These are phyloP conservation scores for Neocatenulostroma microsporum DNA, from an alignment of 2,329 filamentous ascomycete genomes.

Conservation along the genomic window DNA sequence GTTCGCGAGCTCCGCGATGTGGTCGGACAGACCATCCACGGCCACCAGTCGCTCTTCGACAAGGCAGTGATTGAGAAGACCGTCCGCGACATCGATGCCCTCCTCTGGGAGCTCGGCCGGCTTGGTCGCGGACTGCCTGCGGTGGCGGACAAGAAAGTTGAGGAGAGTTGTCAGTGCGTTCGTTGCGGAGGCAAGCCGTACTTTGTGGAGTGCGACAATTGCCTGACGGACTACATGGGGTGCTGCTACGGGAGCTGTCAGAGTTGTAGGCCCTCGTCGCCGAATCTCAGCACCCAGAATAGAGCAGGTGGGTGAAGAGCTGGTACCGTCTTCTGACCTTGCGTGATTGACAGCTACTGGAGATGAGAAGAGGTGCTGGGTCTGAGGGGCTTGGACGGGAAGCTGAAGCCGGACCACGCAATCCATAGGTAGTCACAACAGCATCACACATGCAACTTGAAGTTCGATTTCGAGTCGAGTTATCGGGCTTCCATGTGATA, in stretches of 20 bases:
- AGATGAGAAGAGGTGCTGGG: no score
- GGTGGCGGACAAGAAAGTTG: background rate
- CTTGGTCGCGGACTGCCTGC: background rate
- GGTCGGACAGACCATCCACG: constrained; percentile 20
- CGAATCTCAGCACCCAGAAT: no score
- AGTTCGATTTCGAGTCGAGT: no score
- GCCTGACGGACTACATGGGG: background rate
- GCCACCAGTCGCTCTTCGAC: constrained; percentile 17
- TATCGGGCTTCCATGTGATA: no score
- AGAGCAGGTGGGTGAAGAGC: no score
- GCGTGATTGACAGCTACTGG: no score
- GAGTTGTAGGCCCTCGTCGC: background rate
- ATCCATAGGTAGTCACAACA: no score
- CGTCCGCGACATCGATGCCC: background rate
- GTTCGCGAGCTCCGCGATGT: constrained; percentile 31
- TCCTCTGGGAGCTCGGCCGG: constrained; percentile 12
- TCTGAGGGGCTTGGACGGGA: no score
- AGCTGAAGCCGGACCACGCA: no score
- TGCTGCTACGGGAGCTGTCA: background rate
- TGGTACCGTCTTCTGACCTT: no score
- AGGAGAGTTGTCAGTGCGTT: background rate
- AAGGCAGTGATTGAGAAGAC: constrained; percentile 17
- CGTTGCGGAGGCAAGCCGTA: no score
- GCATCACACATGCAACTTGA: no score
- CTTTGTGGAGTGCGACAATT: background rate